A percentile compares a stretch with the other conserved stretches of the same genome.
phyloP scores from a whole-genome alignment of 768 basidiomycete genomes.

The Hericium alpestre region DNA sequence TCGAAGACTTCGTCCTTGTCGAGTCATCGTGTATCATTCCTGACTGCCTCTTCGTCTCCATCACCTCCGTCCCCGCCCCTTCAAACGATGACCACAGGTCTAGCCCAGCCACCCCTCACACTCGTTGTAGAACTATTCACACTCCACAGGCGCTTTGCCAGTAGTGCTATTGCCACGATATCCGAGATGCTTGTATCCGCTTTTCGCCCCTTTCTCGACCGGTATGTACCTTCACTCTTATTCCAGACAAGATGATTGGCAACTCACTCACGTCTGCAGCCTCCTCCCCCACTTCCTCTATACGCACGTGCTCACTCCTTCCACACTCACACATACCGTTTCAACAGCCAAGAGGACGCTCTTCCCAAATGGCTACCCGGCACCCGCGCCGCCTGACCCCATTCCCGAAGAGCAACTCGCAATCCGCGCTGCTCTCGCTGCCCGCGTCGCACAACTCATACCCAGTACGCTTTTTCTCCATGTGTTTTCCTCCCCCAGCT shows the following conservation, averaged over 20 bases:
- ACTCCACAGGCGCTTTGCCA: conserved; percentile 37
- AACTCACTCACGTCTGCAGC: conserved; percentile 24
- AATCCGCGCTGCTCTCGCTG: conserved; percentile 34
- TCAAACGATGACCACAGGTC: conserved; percentile 17
- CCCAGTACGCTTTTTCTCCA: too few species aligned
- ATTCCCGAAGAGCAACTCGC: conserved; percentile 62
- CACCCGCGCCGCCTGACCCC: conserved; percentile 61
- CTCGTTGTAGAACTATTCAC: conserved; percentile 42
- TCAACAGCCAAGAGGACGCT: conserved; percentile 56
- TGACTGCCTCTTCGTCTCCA: not conserved
- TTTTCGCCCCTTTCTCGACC: conserved; percentile 47
- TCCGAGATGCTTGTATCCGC: conserved; percentile 36
- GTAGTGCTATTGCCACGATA: conserved; percentile 34
- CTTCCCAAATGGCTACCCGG: conserved; percentile 87
- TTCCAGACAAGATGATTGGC: not conserved
- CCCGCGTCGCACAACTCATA: not conserved
- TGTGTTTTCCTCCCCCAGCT: not conserved
- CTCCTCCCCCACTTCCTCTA: conserved; percentile 62
- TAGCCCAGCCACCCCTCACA: conserved; percentile 31
- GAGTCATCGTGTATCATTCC: not conserved
- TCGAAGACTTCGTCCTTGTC: too few species aligned
- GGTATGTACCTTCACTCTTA: conserved; percentile 24
- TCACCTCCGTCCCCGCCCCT: not conserved
- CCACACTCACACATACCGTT: conserved; percentile 41
- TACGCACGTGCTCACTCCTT: conserved; percentile 39